Conservation (phyloP, 225 moss, liverwort and hornwort genomes). For the Climacium dendroides region DNA sequence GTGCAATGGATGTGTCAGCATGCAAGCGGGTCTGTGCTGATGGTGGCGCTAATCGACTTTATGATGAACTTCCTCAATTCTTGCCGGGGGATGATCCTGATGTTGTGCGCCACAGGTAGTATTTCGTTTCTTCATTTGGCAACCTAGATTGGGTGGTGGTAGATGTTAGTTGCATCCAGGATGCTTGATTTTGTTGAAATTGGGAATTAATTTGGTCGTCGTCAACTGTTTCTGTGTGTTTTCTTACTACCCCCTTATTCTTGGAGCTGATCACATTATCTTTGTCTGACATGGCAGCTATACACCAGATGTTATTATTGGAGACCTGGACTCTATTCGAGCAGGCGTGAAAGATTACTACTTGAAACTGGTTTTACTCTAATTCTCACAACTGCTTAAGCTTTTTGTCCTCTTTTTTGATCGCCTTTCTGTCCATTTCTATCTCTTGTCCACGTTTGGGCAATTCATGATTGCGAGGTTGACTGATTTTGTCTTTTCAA, state of each 20-base stretch:
- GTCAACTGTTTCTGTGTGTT: not conserved
- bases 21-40: conserved; percentile 80
- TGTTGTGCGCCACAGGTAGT: conserved; percentile 42
- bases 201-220: not conserved
- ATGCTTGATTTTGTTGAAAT: not conserved
- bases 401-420: not conserved
- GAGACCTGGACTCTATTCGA: conserved; percentile 82
- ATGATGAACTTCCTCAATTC: conserved; percentile 61
- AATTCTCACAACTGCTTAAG: not conserved
- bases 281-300: conserved; percentile 20
- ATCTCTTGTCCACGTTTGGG: not conserved
- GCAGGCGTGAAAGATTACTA: conserved; percentile 62
- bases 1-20: conserved; percentile 36
- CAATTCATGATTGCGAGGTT: not conserved
- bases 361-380: conserved; percentile 20
- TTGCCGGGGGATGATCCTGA: conserved; percentile 34
- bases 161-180: not conserved
- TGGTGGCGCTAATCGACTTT: conserved; percentile 93
- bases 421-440: not conserved
- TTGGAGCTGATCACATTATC: not conserved
- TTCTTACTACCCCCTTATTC: not conserved
- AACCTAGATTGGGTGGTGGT: not conserved
- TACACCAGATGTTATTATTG: conserved; percentile 69
- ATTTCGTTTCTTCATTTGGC: not conserved
- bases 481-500: not conserved